A percentile compares a stretch with the other conserved stretches of the same genome.
Evolutionary conservation across 2,329 filamentous ascomycete genomes (phyloP).

Genomic region (Ascochyta koolunga): DNA sequence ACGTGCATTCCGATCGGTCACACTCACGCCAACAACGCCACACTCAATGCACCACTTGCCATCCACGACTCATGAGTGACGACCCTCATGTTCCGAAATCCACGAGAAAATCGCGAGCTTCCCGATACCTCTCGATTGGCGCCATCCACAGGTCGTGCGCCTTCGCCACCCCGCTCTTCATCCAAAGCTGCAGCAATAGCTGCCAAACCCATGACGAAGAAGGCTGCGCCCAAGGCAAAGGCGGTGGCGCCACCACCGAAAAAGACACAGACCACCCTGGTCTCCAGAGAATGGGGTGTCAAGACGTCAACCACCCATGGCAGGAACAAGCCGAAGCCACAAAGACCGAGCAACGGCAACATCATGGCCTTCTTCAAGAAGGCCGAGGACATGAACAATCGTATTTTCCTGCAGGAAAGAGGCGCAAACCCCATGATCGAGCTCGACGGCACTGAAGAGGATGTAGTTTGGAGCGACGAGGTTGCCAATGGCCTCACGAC

Average conservation of each 20-base stretch:
- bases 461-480: constrained; percentile 42
- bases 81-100: constrained; percentile 60
- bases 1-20: neutral
- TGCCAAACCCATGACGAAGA: constrained; percentile 31
- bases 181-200: constrained; percentile 27
- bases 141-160: constrained; percentile 58
- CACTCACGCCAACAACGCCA: neutral
- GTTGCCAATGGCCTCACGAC: constrained; percentile 20
- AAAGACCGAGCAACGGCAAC: constrained; percentile 55
- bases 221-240: constrained; percentile 23
- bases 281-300: constrained; percentile 38
- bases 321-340: constrained; percentile 46
- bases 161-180: constrained; percentile 55
- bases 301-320: constrained; percentile 39
- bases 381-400: constrained; percentile 50
- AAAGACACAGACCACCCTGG: constrained; percentile 45
- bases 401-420: constrained; percentile 46
- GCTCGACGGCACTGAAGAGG: constrained; percentile 33
- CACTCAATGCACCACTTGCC: neutral
- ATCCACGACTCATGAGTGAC: neutral
- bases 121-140: constrained; percentile 43
- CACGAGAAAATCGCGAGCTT: constrained; percentile 53
- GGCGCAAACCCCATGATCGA: constrained; percentile 25
- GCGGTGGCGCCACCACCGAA: constrained; percentile 23
- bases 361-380: constrained; percentile 63